Base-by-base conservation (phyloP, 2,329 filamentous ascomycete genomes). In the Cytospora chrysosperma region DNA sequence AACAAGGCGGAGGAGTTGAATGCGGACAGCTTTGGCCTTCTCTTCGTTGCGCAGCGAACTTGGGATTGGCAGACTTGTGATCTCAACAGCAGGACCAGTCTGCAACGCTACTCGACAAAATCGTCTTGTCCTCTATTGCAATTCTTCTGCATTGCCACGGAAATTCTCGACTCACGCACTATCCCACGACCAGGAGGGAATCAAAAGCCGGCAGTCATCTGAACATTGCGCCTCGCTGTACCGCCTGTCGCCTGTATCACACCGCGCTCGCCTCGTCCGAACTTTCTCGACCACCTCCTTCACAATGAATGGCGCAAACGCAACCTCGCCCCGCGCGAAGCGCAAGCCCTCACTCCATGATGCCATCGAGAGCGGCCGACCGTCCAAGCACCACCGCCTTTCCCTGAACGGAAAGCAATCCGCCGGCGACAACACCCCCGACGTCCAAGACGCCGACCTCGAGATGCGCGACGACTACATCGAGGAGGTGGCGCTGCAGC, bases 341-440 rank as follows among this genome's bases (percentile, higher is more conserved):
- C 70, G 71, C 49, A 71, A 72, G 64, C 66, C 64, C 49, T 65
- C 69, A 26, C 67, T 70, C 17, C 62, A 58, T 52, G 64, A 67
- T 32, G 52, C 56, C 4, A 61, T 57, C 28, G 59, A 63, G 43
- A 66, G 65, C 32, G 65, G 62, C 56, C 69, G 71, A 7, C 70
- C 70, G 12, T 55, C 69, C 10, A 72, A 72, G 62, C 61, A 69
- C 51, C 69, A 65, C 34, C 65, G 65, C 28, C 58, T 58, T 51
- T 62, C 70, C 6, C 37, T 69, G 26, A 72, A 68, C 61, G 65
- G 65, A 47, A 69, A 68, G 61, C 64, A 69, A 59, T 66, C 67
- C 28, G 62, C 63, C 55, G 68, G 67, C 61, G 67, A 67, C 54
- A 68, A 69, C 66, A 68, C 67, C 8, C 67, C 67, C n/a, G 68